Percentiles rank a stretch among this genome's conserved stretches.
These are phyloP conservation scores for Corchorus olitorius DNA, from an alignment of 345 rosid species.

Conservation along the genomic window DNA sequence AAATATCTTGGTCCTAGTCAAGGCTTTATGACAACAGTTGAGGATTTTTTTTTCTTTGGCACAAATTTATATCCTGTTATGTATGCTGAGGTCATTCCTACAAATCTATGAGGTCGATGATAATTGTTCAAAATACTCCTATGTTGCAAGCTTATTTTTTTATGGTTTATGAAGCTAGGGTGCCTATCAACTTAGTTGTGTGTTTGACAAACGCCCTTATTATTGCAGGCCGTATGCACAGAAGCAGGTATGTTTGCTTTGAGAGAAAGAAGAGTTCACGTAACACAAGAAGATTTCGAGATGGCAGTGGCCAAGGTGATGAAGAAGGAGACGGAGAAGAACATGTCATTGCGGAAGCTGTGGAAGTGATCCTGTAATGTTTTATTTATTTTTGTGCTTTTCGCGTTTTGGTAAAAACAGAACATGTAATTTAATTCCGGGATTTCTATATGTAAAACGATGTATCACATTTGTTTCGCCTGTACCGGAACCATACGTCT, in stretches of 20 bases:
- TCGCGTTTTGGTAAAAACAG: neutral
- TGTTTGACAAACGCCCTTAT: neutral
- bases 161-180: neutral
- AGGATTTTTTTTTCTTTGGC: neutral
- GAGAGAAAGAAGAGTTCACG: constrained; percentile 96
- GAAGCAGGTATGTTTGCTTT: constrained; percentile 99
- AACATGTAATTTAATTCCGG: neutral
- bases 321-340: constrained; percentile 99
- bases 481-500: neutral
- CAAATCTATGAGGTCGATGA: neutral
- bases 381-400: constrained; percentile 1
- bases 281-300: constrained; percentile 98
- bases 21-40: neutral
- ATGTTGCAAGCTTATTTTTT: neutral
- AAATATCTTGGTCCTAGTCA: neutral
- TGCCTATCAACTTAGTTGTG: neutral
- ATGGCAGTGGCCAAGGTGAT: constrained; percentile 99
- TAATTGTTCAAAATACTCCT: neutral
- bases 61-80: neutral
- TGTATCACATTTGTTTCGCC: neutral
- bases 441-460: neutral
- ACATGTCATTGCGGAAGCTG: constrained; percentile 95
- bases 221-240: constrained; percentile 92
- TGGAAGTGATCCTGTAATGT: constrained; percentile 64
- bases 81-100: neutral